A percentile compares a stretch with the other conserved stretches of the same genome.
These are phyloP conservation scores for Boletus hoseneyae DNA, from an alignment of 1,284 basidiomycete species.

Conservation along the genomic window DNA sequence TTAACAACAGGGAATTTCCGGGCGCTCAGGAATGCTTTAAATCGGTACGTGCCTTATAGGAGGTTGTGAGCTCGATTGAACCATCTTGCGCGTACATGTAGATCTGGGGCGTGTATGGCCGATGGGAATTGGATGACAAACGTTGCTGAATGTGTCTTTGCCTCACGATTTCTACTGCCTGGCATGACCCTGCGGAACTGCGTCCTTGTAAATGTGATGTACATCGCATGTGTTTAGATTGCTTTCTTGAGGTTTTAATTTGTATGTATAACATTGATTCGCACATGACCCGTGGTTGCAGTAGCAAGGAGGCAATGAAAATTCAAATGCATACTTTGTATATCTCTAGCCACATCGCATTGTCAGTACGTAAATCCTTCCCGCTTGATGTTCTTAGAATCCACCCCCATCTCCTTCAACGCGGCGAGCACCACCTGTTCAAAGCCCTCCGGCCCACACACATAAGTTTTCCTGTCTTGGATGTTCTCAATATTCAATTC, in stretches of 20 bases:
- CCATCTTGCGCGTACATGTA: background rate
- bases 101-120: conserved; percentile 23
- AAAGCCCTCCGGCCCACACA: conserved; percentile 28
- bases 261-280: too few relatives aligned
- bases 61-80: background rate
- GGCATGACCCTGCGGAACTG: too few relatives aligned
- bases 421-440: conserved; percentile 16
- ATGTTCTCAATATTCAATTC: conserved; percentile 7
- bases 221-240: too few relatives aligned
- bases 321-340: too few relatives aligned
- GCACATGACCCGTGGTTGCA: background rate
- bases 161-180: too few relatives aligned
- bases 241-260: too few relatives aligned
- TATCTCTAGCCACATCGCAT: background rate
- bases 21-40: conserved; percentile 23
- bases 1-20: conserved; percentile 15
- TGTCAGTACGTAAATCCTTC: conserved; percentile 25
- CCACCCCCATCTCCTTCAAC: conserved; percentile 19
- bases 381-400: conserved; percentile 9
- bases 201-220: too few relatives aligned
- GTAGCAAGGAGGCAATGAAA: too few relatives aligned
- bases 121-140: conserved; percentile 26
- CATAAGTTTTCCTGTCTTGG: conserved; percentile 11
- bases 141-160: conserved; percentile 14
- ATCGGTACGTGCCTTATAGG: conserved; percentile 9